A percentile compares a stretch with the other conserved stretches of the same genome.
phyloP scores from a whole-genome alignment of 1,139 yeast genomes.

The Yamadazyma epiphylla region DNA sequence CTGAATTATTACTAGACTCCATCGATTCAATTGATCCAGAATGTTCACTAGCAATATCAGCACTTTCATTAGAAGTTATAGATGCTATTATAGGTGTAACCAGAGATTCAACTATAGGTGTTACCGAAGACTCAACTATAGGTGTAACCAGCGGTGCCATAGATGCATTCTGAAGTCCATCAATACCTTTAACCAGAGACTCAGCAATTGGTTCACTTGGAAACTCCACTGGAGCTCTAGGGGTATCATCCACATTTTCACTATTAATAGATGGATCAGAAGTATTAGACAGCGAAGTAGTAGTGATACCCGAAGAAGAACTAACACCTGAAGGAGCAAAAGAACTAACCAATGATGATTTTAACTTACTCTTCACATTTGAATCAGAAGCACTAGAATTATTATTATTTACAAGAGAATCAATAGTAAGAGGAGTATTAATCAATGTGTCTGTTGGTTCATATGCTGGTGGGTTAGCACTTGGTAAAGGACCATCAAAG shows the following conservation, averaged over 20 bases:
- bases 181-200: neutral
- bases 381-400: slow-evolving; percentile 3
- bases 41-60: neutral
- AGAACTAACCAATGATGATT: slow-evolving; percentile 13
- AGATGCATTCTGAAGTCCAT: neutral
- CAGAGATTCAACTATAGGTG: neutral
- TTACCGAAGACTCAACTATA: neutral
- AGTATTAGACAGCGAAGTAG: slow-evolving; percentile 2
- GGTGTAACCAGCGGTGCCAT: too few relatives aligned
- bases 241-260: neutral
- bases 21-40: slow-evolving; percentile 6
- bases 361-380: slow-evolving; percentile 9
- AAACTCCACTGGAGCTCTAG: too few relatives aligned
- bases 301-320: slow-evolving; percentile 3
- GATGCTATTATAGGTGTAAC: slow-evolving; percentile 1
- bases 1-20: slow-evolving; percentile 5
- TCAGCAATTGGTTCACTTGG: slow-evolving; percentile 1
- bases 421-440: slow-evolving; percentile 17
- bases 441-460: slow-evolving; percentile 12
- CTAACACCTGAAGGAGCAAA: slow-evolving; percentile 12
- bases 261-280: neutral
- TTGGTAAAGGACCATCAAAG: slow-evolving; percentile 32
- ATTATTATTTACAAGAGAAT: slow-evolving; percentile 17
- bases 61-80: slow-evolving; percentile 4
- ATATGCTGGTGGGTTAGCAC: slow-evolving; percentile 21